Base-by-base conservation (phyloP, 2,329 filamentous ascomycete genomes). In the Xylariaceae sp. region DNA sequence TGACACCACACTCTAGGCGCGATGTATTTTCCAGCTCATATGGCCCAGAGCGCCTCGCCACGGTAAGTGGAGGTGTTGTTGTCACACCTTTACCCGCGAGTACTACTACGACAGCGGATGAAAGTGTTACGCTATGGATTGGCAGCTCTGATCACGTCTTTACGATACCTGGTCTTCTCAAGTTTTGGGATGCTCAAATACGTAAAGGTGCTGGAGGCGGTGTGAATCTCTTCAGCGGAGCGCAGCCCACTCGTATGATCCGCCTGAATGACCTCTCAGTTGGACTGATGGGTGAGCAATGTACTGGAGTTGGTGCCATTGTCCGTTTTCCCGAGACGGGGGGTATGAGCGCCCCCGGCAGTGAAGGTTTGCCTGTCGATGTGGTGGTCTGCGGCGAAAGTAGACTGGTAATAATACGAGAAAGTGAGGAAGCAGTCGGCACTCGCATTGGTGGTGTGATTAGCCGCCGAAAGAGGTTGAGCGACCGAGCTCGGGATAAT, bases 1-100 rank as follows among this genome's bases (percentile, higher is more conserved):
- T 87, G 84, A 87, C 85, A 1, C 85, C 85, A 0, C 83, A 86
- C 59, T 84, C 83, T 8, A 77, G 85, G 34, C 79, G 80, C 34
- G 82, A 84, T 57, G 82, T 79, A 4, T 74, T 82, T 3, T 74
- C 76, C 9, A 76, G 77, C 1, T 74, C 76, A 26, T 72, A 78
- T 6, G 78, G 79, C 0, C 74, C 79, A 4, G 83, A 85, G 60
- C 80, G 81, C 3, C 74, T 86, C 2, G 76, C 79, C 4, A 71
- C 78, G 1, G 76, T 85, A 3, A 77, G 73, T 19, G 84, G 84
- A 34, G 82, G 83, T 11, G 75, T 86, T n/a, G 71, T 74, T 2
- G 79, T 84, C 3, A 75, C 77, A 1, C 74, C 76, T 9, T 70
- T 84, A 19, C 78, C 79, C 1, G 70, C 75, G 1, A 71, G 62